These are phyloP conservation scores for Penicillium herquei DNA, from an alignment of 495 filamentous ascomycete genomes.

Conservation along the genomic window DNA sequence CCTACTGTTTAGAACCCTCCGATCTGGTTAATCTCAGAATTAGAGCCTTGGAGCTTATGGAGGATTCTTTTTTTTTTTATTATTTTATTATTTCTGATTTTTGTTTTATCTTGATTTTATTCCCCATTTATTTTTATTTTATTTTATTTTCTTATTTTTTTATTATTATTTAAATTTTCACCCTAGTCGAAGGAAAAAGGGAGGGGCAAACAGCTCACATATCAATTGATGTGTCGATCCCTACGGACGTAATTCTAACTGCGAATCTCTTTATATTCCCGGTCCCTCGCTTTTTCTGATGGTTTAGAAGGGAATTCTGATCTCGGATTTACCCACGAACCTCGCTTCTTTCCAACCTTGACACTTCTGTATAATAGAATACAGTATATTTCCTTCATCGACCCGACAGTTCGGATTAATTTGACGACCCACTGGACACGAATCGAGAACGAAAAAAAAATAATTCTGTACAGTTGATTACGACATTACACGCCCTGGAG, in stretches of 20 bases:
- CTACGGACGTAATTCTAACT: slow-evolving; percentile 17
- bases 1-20: too few relatives aligned
- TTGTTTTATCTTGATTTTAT: too few relatives aligned
- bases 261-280: slow-evolving; percentile 12
- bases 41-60: too few relatives aligned
- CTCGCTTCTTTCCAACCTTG: not conserved
- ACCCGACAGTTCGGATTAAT: slow-evolving; percentile 33
- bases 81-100: not conserved
- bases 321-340: not conserved
- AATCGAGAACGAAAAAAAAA: not conserved
- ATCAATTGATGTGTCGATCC: slow-evolving; percentile 20
- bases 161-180: not conserved
- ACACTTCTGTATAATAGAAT: not conserved
- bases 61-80: not conserved
- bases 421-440: not conserved
- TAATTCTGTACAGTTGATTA: not conserved
- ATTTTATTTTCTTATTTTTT: not conserved
- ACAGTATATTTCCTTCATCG: slow-evolving; percentile 9
- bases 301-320: slow-evolving; percentile 2
- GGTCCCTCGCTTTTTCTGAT: slow-evolving; percentile 9
- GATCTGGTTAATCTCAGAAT: too few relatives aligned
- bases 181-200: slow-evolving; percentile 5
- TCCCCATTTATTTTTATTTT: not conserved
- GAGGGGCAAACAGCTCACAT: slow-evolving; percentile 26
- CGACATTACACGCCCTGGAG: too few relatives aligned